These are phyloP conservation scores for Pseudopediastrum boryanum DNA, from an alignment of 139 green algal species.

Conservation along the genomic window DNA sequence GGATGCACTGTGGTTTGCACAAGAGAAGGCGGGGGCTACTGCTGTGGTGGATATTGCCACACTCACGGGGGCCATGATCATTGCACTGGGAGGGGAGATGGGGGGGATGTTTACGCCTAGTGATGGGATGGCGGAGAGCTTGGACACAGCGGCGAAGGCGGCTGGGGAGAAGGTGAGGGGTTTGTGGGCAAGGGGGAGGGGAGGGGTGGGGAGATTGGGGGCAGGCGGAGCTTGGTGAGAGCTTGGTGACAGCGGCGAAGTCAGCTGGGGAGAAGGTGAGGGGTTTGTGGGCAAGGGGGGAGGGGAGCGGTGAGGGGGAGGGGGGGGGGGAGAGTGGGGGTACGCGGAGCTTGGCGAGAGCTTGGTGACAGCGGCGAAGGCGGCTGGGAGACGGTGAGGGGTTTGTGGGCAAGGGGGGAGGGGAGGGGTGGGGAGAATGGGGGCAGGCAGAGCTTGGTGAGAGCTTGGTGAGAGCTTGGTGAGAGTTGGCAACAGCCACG, in stretches of 20 bases:
- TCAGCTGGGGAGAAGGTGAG: conserved; percentile 41
- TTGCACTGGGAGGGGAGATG: conserved; percentile 87
- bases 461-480: conserved; percentile 44
- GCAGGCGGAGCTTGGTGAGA: too few species aligned
- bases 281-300: background rate
- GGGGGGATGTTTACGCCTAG: conserved; percentile 79
- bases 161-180: conserved; percentile 40
- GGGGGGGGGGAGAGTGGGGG: background rate
- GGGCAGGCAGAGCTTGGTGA: too few species aligned
- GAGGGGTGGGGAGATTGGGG: background rate
- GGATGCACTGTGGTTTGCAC: conserved; percentile 94
- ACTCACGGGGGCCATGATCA: conserved; percentile 94
- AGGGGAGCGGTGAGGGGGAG: too few species aligned
- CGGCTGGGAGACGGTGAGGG: conserved; percentile 40
- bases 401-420: too few species aligned
- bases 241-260: conserved; percentile 51
- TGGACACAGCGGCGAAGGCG: conserved; percentile 54
- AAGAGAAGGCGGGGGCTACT: conserved; percentile 48
- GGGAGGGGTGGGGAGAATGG: background rate
- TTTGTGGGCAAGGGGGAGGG: background rate
- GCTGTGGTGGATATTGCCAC: conserved; percentile 94
- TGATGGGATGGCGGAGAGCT: conserved; percentile 62
- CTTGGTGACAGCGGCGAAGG: conserved; percentile 52
- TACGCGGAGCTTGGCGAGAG: too few species aligned
- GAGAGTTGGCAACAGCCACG: too few species aligned